Evolutionary conservation across 306 rosid genomes (phyloP), one percentile per base, ranked within the genome.

Genomic region (Amphicarpaea edgeworthii): DNA sequence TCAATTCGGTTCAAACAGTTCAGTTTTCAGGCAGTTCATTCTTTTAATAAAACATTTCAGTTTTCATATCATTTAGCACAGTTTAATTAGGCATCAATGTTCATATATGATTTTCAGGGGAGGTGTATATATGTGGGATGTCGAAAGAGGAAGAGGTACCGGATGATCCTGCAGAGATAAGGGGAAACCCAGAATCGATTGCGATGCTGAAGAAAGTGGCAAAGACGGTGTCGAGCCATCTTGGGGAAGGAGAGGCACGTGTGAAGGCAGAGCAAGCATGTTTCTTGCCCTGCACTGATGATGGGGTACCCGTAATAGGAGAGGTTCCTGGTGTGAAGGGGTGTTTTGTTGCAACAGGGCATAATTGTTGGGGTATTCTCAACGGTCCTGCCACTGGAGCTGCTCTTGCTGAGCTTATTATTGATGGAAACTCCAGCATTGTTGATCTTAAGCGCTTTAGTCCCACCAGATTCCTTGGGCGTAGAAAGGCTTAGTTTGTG

Each of bases 341-440:
- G 3, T 95, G 97, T 68, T 92, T 86, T 77, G 97, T 95, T 20
- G 96, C 96, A 0, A 95, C 97, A 0, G 97, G 97, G 8, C 97
- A 92, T 53, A 89, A 86, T 61, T 90, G 97, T 62, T 92, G 98
- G 97, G 98, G 97, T 26, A 90, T 95, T 84, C 83, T 95, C 5
- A 95, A 95, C 77, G 98, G 89, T 21, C 97, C 97, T 6, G 98
- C 98, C 40, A 95, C 97, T 50, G 98, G 97, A 0, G 96, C 90
- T 83, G 92, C 97, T 14, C 20, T 95, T 79, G 92, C 98, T 20
- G 92, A 95, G 79, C 97, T 95, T 83, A 68, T 95, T 8, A 51
- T 92, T 38, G 86, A 92, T 83, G 97, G 98, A 3, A 54, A 49
- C 45, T 87, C 96, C 20, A 49, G 62, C 64, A 85, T 95, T 77